These are phyloP conservation scores for Hibiscus tridactylites DNA, from an alignment of 345 rosid genomes.

Conservation along the genomic window DNA sequence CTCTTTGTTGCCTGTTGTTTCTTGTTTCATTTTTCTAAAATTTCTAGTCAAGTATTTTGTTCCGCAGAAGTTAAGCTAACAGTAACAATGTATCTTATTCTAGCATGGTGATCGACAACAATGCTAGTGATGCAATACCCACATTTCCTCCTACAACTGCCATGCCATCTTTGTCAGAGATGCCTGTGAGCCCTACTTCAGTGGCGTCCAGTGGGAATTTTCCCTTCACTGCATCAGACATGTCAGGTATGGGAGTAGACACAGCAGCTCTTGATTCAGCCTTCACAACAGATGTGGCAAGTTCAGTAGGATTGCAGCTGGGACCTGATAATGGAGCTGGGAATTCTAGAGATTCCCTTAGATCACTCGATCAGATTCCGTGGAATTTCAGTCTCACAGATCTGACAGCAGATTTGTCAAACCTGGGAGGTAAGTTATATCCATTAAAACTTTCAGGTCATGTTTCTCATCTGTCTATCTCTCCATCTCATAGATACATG, in stretches of 20 bases:
- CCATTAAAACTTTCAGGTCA: neutral
- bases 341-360: slow-evolving; percentile 61
- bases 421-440: slow-evolving; percentile 67
- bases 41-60: slow-evolving; percentile 2
- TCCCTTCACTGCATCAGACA: slow-evolving; percentile 79
- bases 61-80: slow-evolving; percentile 14
- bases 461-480: neutral
- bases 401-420: slow-evolving; percentile 84
- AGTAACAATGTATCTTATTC: slow-evolving; percentile 17
- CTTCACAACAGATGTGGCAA: slow-evolving; percentile 81
- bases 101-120: slow-evolving; percentile 69
- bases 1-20: neutral
- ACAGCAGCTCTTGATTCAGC: slow-evolving; percentile 78
- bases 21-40: neutral
- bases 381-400: slow-evolving; percentile 95
- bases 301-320: slow-evolving; percentile 87
- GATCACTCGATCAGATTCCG: slow-evolving; percentile 84
- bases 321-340: slow-evolving; percentile 70
- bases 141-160: slow-evolving; percentile 52
- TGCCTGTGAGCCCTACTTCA: slow-evolving; percentile 92
- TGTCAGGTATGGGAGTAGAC: slow-evolving; percentile 90
- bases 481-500: neutral
- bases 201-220: slow-evolving; percentile 89
- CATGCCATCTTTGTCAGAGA: slow-evolving; percentile 75
- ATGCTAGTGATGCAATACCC: slow-evolving; percentile 48